A percentile compares a stretch with the other conserved stretches of the same genome.
These are phyloP conservation scores for Gossypium thurberi DNA, from an alignment of 345 rosid genomes.

Conservation along the genomic window DNA sequence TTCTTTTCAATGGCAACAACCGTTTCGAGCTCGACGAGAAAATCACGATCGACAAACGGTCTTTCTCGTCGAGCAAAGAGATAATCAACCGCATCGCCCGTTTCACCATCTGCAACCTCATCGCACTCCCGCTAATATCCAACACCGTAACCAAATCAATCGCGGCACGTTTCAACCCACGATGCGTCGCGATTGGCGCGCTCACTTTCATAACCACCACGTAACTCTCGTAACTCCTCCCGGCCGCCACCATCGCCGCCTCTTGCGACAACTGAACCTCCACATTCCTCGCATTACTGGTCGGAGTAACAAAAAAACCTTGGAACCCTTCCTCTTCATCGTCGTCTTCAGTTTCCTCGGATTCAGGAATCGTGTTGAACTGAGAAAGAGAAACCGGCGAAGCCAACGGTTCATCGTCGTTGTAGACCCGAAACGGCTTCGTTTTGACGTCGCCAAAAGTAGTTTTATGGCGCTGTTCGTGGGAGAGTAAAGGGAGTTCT, in stretches of 20 bases:
- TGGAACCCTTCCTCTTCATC: conserved; percentile 32
- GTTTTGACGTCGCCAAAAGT: conserved; percentile 20
- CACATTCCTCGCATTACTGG: conserved; percentile 22
- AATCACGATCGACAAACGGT: conserved; percentile 75
- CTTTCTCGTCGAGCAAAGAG: conserved; percentile 47
- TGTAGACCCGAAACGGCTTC: conserved; percentile 48
- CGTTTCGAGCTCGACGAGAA: conserved; percentile 70
- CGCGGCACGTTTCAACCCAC: conserved; percentile 39
- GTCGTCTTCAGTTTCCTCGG: conserved; percentile 59
- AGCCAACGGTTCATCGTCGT: conserved; percentile 70
- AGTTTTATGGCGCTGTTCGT: conserved; percentile 14
- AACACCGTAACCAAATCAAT: conserved; percentile 63
- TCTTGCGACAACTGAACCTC: conserved; percentile 54
- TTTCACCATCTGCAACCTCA: conserved; percentile 48
- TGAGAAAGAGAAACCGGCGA: conserved; percentile 46
- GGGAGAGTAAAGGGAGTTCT: conserved; percentile 36
- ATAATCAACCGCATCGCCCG: conserved; percentile 56
- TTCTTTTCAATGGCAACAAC: conserved; percentile 54
- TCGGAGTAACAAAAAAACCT: conserved; percentile 43
- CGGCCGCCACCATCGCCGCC: conserved; percentile 50
- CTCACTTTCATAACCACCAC: conserved; percentile 53
- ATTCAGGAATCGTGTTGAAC: conserved; percentile 68
- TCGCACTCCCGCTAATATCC: conserved; percentile 49
- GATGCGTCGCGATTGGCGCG: conserved; percentile 38
- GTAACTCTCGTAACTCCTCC: conserved; percentile 47